Evolutionary conservation across 805 yeast species (phyloP).

Genomic region (Komagataella pseudopastoris): DNA sequence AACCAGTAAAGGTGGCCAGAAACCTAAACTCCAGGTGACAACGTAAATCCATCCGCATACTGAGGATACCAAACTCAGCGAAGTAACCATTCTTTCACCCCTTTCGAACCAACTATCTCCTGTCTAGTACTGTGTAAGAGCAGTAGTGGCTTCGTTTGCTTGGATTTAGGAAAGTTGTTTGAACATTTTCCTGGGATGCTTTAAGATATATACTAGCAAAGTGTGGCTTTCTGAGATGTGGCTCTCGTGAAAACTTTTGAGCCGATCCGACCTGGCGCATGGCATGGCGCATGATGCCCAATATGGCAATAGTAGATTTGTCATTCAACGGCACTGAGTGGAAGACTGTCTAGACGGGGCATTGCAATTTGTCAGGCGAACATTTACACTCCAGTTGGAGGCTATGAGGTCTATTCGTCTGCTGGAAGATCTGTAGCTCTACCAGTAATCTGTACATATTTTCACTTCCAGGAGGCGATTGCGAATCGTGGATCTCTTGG

Average conservation of each 20-base stretch:
- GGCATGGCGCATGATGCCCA: neutral
- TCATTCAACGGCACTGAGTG: no score
- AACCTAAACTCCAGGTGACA: conserved; percentile 16
- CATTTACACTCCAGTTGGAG: no score
- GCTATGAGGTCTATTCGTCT: no score
- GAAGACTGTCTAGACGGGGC: no score
- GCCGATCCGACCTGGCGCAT: neutral
- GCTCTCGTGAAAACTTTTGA: neutral
- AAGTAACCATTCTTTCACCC: neutral
- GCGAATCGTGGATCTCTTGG: no score
- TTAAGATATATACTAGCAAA: no score
- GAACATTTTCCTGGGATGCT: neutral
- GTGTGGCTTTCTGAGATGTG: neutral
- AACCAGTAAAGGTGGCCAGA: conserved; percentile 18
- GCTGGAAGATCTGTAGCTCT: no score
- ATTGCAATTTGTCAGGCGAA: no score
- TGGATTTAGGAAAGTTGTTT: no score
- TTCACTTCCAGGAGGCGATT: no score
- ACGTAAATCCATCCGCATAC: conserved; percentile 18
- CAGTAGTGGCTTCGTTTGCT: neutral
- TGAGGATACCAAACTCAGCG: conserved; percentile 5
- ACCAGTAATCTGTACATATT: no score
- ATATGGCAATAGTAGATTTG: neutral
- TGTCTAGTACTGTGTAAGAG: neutral
- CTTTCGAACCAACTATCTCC: neutral